Conservation (phyloP, 768 basidiomycete genomes). For the Boletus huronensis region DNA sequence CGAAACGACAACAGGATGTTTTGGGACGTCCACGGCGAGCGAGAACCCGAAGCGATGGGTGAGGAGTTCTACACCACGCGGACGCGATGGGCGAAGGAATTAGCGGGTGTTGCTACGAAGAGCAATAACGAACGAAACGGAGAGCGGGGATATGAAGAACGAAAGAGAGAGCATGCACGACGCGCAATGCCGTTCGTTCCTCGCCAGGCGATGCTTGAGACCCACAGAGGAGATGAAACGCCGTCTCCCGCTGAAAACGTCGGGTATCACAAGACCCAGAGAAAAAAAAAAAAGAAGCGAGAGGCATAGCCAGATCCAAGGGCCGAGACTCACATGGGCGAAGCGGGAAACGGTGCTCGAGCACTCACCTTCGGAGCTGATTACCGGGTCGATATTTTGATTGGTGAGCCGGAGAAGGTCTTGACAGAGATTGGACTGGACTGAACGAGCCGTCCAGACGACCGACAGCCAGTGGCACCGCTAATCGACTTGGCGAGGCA, state of each 20-base stretch:
- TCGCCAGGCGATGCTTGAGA: not conserved
- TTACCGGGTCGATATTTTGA: not conserved
- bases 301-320: not conserved
- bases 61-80: not conserved
- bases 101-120: not conserved
- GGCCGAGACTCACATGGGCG: not conserved
- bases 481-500: not conserved
- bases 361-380: not conserved
- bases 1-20: not conserved
- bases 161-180: not conserved
- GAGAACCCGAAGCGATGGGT: too few relatives aligned
- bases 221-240: not conserved
- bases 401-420: not conserved
- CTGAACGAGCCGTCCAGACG: not conserved
- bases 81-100: not conserved
- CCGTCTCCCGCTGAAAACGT: not conserved
- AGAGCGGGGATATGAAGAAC: not conserved
- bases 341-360: not conserved
- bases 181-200: not conserved
- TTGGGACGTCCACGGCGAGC: not conserved
- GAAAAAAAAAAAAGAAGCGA: not conserved
- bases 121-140: not conserved
- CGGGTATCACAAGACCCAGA: not conserved
- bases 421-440: not conserved
- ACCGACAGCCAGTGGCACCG: not conserved